phyloP scores from a whole-genome alignment of 2,329 filamentous ascomycete species.

The Colletotrichum higginsianum region DNA sequence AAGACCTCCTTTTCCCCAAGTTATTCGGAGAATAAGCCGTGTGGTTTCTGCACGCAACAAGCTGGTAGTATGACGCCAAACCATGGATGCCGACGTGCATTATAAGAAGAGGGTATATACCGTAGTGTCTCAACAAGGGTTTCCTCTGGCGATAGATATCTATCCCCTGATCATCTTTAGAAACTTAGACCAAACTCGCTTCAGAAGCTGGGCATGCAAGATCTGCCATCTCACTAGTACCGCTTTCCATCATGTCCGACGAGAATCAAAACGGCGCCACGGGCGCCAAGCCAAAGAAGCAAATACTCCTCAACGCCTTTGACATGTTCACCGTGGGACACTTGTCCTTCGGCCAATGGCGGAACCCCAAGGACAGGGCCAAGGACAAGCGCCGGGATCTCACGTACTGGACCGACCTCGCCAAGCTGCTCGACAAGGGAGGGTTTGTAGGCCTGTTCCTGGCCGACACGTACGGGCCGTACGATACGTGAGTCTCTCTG shows the following conservation, averaged over 20 bases:
- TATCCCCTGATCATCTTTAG: too few species aligned
- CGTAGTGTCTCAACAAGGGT: background rate
- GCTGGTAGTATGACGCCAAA: slow-evolving; percentile 4
- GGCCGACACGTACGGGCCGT: slow-evolving; percentile 69
- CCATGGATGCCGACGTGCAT: too few species aligned
- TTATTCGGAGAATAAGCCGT: background rate
- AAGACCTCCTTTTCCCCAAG: background rate
- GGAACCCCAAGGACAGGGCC: slow-evolving; percentile 28
- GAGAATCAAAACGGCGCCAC: background rate
- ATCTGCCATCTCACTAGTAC: too few species aligned
- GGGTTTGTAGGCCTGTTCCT: slow-evolving; percentile 76
- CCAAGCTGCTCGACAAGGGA: slow-evolving; percentile 73
- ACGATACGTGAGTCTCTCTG: slow-evolving; percentile 68
- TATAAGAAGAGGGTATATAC: background rate
- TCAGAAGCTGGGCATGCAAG: background rate
- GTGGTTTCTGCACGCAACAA: slow-evolving; percentile 23
- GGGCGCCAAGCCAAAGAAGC: slow-evolving; percentile 1
- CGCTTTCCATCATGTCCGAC: background rate
- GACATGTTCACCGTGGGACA: slow-evolving; percentile 33
- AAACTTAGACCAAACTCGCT: too few species aligned
- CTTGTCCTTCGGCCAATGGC: slow-evolving; percentile 31
- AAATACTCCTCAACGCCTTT: slow-evolving; percentile 30
- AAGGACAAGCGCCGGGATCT: slow-evolving; percentile 32
- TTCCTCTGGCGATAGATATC: too few species aligned
- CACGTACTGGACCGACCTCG: slow-evolving; percentile 74